A percentile compares a stretch with the other conserved stretches of the same genome.
Evolutionary conservation across 2,329 filamentous ascomycete species (phyloP).

Genomic region (Ploettnerulaceae sp.): DNA sequence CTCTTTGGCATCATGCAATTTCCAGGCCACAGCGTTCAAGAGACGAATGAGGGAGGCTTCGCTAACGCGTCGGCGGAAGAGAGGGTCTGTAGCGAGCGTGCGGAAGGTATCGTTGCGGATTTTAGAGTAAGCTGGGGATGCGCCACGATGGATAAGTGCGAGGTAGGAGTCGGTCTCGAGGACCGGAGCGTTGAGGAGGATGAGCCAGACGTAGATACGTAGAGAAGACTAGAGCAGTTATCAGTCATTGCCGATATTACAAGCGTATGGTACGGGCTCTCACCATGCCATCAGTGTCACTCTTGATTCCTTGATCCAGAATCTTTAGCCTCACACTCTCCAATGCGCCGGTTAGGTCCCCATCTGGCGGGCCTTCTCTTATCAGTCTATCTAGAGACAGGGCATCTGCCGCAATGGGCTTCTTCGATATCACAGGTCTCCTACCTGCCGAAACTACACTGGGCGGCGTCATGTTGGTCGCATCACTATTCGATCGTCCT

Average conservation of each 20-base stretch:
- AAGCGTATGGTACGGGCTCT: no score
- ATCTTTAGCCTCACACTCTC: conserved; percentile 70
- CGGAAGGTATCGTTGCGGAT: conserved; percentile 98
- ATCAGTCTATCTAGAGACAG: conserved; percentile 70
- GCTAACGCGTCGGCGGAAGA: conserved; percentile 91
- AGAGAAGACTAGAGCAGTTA: conserved; percentile 66
- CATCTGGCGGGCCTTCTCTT: conserved; percentile 71
- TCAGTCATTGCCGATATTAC: no score
- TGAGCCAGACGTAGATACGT: conserved; percentile 93
- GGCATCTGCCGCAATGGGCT: conserved; percentile 47
- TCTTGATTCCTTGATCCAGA: conserved; percentile 69
- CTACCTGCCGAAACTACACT: conserved; percentile 38
- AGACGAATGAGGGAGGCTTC: conserved; percentile 93
- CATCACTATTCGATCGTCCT: conserved; percentile 69
- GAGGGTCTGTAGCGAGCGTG: conserved; percentile 91
- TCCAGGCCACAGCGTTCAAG: conserved; percentile 93
- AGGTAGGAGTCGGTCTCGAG: conserved; percentile 86
- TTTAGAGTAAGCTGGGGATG: conserved; percentile 92
- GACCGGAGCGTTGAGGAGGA: conserved; percentile 82
- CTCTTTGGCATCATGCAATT: conserved; percentile 72
- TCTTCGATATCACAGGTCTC: conserved; percentile 43
- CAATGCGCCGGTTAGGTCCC: conserved; percentile 61
- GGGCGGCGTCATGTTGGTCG: conserved; percentile 41
- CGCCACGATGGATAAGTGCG: conserved; percentile 82
- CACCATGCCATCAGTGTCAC: conserved; percentile 78